Base-by-base conservation (phyloP, 805 yeast genomes). In the Torulaspora delbrueckii region DNA sequence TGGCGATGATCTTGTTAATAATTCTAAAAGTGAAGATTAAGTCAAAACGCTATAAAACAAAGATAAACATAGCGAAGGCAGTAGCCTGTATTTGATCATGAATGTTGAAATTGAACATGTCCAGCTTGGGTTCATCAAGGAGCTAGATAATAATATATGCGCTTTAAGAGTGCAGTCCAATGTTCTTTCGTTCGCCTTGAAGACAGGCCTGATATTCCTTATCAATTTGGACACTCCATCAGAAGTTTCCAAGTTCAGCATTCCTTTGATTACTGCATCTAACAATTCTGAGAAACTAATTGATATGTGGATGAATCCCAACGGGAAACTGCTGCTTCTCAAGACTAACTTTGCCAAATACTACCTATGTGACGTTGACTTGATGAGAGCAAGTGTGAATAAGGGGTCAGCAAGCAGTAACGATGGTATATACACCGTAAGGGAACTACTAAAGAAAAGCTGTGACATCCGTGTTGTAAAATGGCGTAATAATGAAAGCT, bases 221-320 rank as follows among this genome's bases (percentile, higher is more conserved):
- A 83, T 86, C 26, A 80, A 84, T 54, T 65, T 85, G 51, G 81
- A 78, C 41, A 72, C 72, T 40, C 93, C 93, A 1, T 78, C 82
- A 28, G 70, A 70, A 6, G 81, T 85, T 4, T 73, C 71, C 34
- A 66, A 62, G 19, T 57, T 71, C n/a, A 62, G 60, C 9, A 48
- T 73, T 1, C 67, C 75, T 0, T 47, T 59, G 18, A 31, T 59
- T 13, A 35, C 47, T 5, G 40, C 37, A 8, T 46, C 47, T n/a
- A 43, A 40, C 22, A 49, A 45, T 43, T 40, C 48, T 2, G 68
- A 63, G 42, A 51, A 43, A 28, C 27, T 62, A 13, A 37, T 56
- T 22, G 48, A 47, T 5, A 49, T 57, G 37, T 62, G 64, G 65
- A 40, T 62, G 46, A 54, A 47, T 42, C 54, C 60, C 2, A 31